A percentile compares a stretch with the other conserved stretches of the same genome.
Conservation (phyloP, 2,329 filamentous ascomycete genomes). For the Aspergillus unguis region DNA sequence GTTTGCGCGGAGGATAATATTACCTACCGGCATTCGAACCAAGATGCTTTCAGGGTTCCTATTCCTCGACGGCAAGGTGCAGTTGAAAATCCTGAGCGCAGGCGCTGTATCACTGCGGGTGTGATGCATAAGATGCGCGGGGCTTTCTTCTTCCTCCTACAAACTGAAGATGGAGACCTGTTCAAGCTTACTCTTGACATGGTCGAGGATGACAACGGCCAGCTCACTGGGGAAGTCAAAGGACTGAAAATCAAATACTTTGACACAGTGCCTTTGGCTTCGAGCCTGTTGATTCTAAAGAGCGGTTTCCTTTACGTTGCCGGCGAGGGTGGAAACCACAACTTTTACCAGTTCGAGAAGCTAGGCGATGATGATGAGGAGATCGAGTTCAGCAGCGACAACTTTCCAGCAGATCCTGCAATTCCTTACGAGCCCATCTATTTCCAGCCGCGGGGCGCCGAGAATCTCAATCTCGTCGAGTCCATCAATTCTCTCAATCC, state of each 20-base stretch:
- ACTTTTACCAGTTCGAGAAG: conserved; percentile 96
- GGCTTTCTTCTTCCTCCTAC: conserved; percentile 94
- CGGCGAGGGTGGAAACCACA: conserved; percentile 87
- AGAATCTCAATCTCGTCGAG: conserved; percentile 82
- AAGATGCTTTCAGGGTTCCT: conserved; percentile 81
- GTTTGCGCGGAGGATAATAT: conserved; percentile 94
- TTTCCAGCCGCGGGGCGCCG: conserved; percentile 74
- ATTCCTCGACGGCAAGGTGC: conserved; percentile 83
- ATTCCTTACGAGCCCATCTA: conserved; percentile 74
- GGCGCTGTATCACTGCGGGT: conserved; percentile 79
- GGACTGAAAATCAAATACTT: conserved; percentile 95
- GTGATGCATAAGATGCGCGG: conserved; percentile 98
- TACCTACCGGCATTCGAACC: conserved; percentile 95
- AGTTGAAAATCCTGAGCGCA: conserved; percentile 87
- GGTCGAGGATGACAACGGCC: conserved; percentile 72
- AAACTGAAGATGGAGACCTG: conserved; percentile 95
- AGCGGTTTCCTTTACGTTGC: conserved; percentile 93
- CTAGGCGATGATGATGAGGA: conserved; percentile 94
- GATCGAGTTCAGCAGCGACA: conserved; percentile 76
- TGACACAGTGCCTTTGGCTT: conserved; percentile 86
- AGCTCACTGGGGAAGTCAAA: conserved; percentile 75
- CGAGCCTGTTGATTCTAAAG: conserved; percentile 86
- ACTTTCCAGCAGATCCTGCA: conserved; percentile 71
- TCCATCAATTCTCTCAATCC: conserved; percentile 87
- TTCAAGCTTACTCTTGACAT: conserved; percentile 96